Evolutionary conservation across 441 rosid species (phyloP).

Genomic region (Metrosideros polymorpha): DNA sequence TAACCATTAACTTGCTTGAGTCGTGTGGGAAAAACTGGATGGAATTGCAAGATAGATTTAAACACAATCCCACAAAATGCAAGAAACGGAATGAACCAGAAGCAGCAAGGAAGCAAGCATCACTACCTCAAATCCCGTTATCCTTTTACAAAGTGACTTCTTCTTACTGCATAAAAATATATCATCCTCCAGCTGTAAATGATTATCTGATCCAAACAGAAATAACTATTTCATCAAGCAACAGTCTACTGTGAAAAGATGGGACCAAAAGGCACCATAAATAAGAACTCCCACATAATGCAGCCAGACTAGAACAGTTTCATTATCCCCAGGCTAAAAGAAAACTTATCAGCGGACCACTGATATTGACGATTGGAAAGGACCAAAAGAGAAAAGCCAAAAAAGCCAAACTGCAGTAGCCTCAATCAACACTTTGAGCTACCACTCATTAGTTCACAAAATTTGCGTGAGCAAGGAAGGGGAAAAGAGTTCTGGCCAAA

Average conservation of each 20-base stretch:
- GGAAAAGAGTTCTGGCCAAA: not conserved
- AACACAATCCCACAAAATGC: not conserved
- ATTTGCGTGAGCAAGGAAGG: not conserved
- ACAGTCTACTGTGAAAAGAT: not conserved
- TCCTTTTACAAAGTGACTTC: constrained; percentile 60
- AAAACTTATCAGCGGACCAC: not conserved
- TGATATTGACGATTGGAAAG: not conserved
- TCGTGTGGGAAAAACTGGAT: constrained; percentile 63
- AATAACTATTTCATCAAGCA: not conserved
- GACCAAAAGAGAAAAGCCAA: not conserved
- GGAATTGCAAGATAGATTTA: not conserved
- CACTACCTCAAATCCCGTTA: constrained; percentile 75
- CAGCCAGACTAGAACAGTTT: not conserved
- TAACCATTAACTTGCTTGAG: constrained; percentile 70
- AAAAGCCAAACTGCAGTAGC: not conserved
- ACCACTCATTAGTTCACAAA: not conserved
- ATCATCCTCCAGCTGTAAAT: constrained; percentile 70
- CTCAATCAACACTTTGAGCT: not conserved
- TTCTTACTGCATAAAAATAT: constrained; percentile 56
- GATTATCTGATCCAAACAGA: constrained; percentile 41
- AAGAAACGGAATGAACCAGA: not conserved
- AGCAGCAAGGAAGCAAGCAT: not conserved
- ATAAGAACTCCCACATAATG: not conserved
- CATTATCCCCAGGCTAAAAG: not conserved
- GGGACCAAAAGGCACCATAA: not conserved